Evolutionary conservation across 441 rosid genomes (phyloP).

Genomic region (Theobroma grandiflorum): DNA sequence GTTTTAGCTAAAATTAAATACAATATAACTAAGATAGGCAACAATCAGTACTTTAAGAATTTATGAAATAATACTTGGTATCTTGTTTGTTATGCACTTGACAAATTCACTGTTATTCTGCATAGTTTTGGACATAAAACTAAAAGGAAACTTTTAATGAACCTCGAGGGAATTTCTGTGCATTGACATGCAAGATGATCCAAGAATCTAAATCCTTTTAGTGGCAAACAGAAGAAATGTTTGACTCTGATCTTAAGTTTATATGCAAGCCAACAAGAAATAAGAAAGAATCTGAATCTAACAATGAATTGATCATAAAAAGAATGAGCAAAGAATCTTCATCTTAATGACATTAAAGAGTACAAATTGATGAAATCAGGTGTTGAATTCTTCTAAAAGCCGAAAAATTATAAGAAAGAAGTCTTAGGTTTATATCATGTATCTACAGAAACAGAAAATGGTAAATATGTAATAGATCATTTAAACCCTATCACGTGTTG

Average conservation of each 20-base stretch:
- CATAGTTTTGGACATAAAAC: not conserved
- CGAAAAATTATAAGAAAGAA: not conserved
- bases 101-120: not conserved
- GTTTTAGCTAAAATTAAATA: not conserved
- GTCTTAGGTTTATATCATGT: not conserved
- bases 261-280: not conserved
- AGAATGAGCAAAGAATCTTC: not conserved
- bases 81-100: not conserved
- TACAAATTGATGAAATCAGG: not conserved
- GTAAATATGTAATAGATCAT: not conserved
- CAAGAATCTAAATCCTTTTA: not conserved
- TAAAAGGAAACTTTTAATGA: not conserved
- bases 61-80: not conserved
- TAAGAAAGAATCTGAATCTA: not conserved
- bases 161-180: not conserved
- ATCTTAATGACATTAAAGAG: not conserved
- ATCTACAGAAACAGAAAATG: not conserved
- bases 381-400: not conserved
- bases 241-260: slow-evolving; percentile 17
- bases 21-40: not conserved
- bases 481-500: not conserved
- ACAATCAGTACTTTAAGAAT: not conserved
- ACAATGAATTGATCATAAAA: not conserved
- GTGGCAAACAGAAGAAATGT: slow-evolving; percentile 5
- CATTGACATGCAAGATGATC: slow-evolving; percentile 11